Conservation (phyloP, 139 green algal genomes). For the Chlamydomonas sp. region DNA sequence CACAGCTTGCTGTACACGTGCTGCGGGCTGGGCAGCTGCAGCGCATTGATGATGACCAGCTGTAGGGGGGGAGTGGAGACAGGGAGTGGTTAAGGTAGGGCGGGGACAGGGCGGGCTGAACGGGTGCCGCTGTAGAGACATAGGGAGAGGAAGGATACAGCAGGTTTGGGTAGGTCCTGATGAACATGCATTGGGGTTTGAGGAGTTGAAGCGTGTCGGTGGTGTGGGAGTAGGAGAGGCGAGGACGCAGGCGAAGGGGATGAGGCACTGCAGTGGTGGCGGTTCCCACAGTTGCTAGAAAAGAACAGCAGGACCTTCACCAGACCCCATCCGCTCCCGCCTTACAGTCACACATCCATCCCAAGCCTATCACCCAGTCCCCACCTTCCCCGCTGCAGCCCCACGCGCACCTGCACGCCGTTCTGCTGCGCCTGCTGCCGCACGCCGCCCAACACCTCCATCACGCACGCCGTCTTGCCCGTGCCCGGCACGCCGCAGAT, state of each 20-base stretch:
- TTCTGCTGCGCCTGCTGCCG: conserved; percentile 17
- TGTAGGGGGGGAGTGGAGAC: conserved; percentile 14
- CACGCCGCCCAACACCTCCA: conserved; percentile 67
- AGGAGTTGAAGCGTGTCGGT: too few species aligned
- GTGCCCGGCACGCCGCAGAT: conserved; percentile 96
- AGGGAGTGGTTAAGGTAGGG: not conserved
- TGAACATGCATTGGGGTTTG: not conserved
- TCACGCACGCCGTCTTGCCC: conserved; percentile 95
- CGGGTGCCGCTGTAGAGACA: too few species aligned
- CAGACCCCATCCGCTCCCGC: too few species aligned
- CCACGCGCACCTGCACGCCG: conserved; percentile 62
- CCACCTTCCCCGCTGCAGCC: too few species aligned
- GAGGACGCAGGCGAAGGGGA: not conserved
- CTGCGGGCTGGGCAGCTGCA: conserved; percentile 87
- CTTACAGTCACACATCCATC: not conserved
- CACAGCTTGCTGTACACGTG: conserved; percentile 90
- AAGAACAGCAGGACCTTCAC: too few species aligned
- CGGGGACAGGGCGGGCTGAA: too few species aligned
- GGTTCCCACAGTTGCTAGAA: too few species aligned
- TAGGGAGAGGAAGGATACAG: too few species aligned
- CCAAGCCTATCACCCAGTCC: not conserved
- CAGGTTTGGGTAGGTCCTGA: too few species aligned
- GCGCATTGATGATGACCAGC: conserved; percentile 93
- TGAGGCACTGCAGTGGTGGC: not conserved
- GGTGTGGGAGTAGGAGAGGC: not conserved